Evolutionary conservation across 768 basidiomycete species (phyloP).

Genomic region (Cyathus striatus): DNA sequence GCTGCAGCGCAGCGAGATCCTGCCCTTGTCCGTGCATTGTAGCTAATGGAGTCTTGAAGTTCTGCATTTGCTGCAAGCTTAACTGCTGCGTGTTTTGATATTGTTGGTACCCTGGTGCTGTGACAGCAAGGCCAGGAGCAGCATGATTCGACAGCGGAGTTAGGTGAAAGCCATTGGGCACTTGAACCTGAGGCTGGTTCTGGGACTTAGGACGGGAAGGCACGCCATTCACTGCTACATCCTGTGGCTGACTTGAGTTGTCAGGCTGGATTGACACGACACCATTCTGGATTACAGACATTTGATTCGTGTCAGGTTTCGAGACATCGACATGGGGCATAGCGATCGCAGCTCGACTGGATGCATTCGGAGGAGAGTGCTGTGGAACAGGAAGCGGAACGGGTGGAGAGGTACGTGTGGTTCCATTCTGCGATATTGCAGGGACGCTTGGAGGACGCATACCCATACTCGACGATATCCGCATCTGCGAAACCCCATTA

Average conservation of each 20-base stretch:
- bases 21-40: slow-evolving; percentile 23
- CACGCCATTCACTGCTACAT: slow-evolving; percentile 13
- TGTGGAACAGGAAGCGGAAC: slow-evolving; percentile 28
- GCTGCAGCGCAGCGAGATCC: slow-evolving; percentile 32
- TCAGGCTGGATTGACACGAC: slow-evolving; percentile 17
- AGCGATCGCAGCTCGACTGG: slow-evolving; percentile 35
- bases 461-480: slow-evolving; percentile 55
- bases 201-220: slow-evolving; percentile 41
- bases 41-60: slow-evolving; percentile 51
- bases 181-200: slow-evolving; percentile 22
- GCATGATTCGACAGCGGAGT: slow-evolving; percentile 29
- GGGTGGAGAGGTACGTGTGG: slow-evolving; percentile 28
- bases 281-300: slow-evolving; percentile 25
- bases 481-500: slow-evolving; percentile 47
- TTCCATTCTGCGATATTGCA: slow-evolving; percentile 22
- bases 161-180: slow-evolving; percentile 45
- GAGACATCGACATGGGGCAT: slow-evolving; percentile 42
- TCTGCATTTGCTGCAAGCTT: slow-evolving; percentile 55
- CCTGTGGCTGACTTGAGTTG: slow-evolving; percentile 9
- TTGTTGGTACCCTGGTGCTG: slow-evolving; percentile 26
- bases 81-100: slow-evolving; percentile 30
- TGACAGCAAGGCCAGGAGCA: slow-evolving; percentile 29
- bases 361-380: slow-evolving; percentile 23
- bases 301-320: slow-evolving; percentile 23
- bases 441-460: slow-evolving; percentile 44